Conservation (phyloP, 2,329 filamentous ascomycete genomes). For the Arachnomyces sp. region DNA sequence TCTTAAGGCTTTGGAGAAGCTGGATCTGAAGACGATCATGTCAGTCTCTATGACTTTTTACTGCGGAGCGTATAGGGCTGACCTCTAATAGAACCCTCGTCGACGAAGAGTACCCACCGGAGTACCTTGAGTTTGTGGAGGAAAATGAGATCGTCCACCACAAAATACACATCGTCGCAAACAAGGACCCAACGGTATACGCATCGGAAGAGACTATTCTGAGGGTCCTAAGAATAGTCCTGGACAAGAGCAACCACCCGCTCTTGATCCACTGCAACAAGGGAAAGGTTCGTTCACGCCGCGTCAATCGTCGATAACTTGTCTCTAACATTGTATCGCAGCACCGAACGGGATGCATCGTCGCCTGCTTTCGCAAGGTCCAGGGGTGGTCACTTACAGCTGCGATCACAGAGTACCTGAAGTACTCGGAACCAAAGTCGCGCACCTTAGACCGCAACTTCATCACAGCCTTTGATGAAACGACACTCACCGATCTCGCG, state of each 20-base stretch:
- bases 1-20: conserved; percentile 57
- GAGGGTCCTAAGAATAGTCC: conserved; percentile 60
- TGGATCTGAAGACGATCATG: conserved; percentile 73
- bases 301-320: background rate
- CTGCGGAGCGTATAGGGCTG: conserved; percentile 3
- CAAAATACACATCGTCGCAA: conserved; percentile 73
- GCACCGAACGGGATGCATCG: conserved; percentile 86
- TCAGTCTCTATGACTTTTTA: conserved; percentile 36
- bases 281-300: conserved; percentile 52
- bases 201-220: conserved; percentile 61
- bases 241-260: conserved; percentile 67
- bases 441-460: conserved; percentile 29
- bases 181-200: conserved; percentile 62
- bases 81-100: conserved; percentile 49
- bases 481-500: conserved; percentile 14
- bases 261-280: conserved; percentile 89
- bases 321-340: conserved; percentile 22
- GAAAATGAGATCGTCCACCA: conserved; percentile 61
- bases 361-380: conserved; percentile 67
- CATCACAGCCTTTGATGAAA: conserved; percentile 20
- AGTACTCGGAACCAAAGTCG: conserved; percentile 47
- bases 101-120: conserved; percentile 47
- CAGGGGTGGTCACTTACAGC: conserved; percentile 56
- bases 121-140: conserved; percentile 53
- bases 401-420: conserved; percentile 65